Percentiles rank a stretch among this genome's conserved stretches.
Evolutionary conservation across 805 yeast genomes (phyloP).

Genomic region (Metschnikowia aberdeeniae): DNA sequence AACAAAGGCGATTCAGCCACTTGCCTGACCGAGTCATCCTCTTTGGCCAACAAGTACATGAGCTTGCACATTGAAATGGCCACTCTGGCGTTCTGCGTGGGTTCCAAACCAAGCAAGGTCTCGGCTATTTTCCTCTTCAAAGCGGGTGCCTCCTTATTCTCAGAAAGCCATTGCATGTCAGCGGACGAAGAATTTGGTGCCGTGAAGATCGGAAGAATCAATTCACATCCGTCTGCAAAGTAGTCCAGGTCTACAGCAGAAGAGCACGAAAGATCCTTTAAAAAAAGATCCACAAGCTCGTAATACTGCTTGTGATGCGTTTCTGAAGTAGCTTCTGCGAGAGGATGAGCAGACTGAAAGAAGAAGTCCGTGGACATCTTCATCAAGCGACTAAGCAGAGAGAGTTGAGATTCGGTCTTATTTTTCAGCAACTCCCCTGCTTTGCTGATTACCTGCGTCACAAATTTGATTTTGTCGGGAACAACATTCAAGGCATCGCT

Average conservation of each 20-base stretch:
- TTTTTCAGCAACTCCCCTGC: not conserved
- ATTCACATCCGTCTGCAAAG: slow-evolving; percentile 54
- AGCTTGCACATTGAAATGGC: slow-evolving; percentile 46
- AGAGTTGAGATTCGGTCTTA: not conserved
- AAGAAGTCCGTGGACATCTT: slow-evolving; percentile 6
- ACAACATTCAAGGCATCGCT: not conserved
- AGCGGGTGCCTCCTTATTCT: slow-evolving; percentile 15
- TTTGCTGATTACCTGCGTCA: not conserved
- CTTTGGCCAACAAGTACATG: slow-evolving; percentile 49
- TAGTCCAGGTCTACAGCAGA: slow-evolving; percentile 42
- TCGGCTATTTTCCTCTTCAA: slow-evolving; percentile 37
- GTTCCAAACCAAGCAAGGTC: slow-evolving; percentile 36
- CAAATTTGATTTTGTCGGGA: not conserved
- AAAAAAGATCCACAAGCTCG: slow-evolving; percentile 27
- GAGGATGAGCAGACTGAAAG: slow-evolving; percentile 1
- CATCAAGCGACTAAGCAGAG: slow-evolving; percentile 6
- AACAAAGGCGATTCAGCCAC: slow-evolving; percentile 49
- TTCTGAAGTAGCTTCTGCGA: not conserved
- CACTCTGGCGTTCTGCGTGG: slow-evolving; percentile 7
- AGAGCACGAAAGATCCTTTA: slow-evolving; percentile 13
- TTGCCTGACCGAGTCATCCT: slow-evolving; percentile 33
- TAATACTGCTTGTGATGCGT: not conserved
- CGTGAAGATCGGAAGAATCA: slow-evolving; percentile 54
- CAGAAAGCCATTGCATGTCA: slow-evolving; percentile 13
- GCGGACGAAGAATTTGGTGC: slow-evolving; percentile 26